Percentiles rank a stretch among this genome's conserved stretches.
These are phyloP conservation scores for Sechiopsis laciniata DNA, from an alignment of 306 rosid genomes.

Conservation along the genomic window DNA sequence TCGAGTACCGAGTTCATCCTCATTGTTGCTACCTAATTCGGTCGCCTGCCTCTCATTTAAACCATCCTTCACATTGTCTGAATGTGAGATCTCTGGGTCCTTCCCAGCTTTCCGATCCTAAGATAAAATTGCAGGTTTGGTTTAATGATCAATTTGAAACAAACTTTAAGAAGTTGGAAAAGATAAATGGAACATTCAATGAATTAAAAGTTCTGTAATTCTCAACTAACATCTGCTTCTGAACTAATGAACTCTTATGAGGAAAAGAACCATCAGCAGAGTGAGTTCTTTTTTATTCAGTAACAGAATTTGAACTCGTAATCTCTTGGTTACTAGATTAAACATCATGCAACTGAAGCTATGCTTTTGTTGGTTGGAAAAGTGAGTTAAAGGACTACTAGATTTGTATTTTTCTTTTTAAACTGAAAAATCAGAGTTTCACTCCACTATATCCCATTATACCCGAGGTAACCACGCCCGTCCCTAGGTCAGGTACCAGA, in stretches of 20 bases:
- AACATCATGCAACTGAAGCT: too few relatives aligned
- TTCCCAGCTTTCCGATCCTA: conserved; percentile 49
- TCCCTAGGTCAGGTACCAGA: too few relatives aligned
- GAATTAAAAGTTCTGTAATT: neutral
- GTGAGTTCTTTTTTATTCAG: neutral
- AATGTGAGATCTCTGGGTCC: conserved; percentile 36
- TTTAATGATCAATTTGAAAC: neutral
- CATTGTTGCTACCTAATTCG: conserved; percentile 28
- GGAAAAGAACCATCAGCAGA: neutral
- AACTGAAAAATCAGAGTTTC: too few relatives aligned
- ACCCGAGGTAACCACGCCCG: too few relatives aligned
- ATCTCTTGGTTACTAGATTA: too few relatives aligned
- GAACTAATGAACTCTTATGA: neutral
- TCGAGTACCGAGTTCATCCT: conserved; percentile 24
- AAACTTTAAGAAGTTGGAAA: neutral
- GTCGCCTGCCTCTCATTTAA: conserved; percentile 34
- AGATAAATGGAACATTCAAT: neutral
- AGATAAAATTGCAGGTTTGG: conserved; percentile 21
- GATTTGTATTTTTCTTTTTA: neutral
- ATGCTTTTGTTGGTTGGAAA: too few relatives aligned
- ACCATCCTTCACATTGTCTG: conserved; percentile 29
- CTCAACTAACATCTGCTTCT: neutral
- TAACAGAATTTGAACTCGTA: too few relatives aligned
- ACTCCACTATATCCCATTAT: too few relatives aligned
- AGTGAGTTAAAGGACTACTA: neutral